Evolutionary conservation across 2,329 filamentous ascomycete species (phyloP).

Genomic region (Aspergillus unguis): DNA sequence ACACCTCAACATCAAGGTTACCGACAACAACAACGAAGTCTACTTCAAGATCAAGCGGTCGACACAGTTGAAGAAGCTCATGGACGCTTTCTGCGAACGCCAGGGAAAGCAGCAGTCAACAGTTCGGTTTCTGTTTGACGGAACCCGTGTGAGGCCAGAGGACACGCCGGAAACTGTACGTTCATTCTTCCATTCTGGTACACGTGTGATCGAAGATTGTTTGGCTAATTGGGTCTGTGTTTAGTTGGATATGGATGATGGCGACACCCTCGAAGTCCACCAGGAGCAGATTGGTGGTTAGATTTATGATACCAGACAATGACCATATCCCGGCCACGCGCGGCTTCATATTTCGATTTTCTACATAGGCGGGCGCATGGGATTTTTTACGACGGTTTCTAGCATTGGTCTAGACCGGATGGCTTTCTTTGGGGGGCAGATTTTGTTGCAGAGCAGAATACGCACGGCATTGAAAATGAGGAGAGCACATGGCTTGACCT

Average conservation of each 20-base stretch:
- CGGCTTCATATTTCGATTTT: neutral
- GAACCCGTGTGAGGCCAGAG: constrained; percentile 80
- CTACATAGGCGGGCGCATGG: too few species aligned
- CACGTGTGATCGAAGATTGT: too few species aligned
- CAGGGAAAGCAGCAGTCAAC: constrained; percentile 83
- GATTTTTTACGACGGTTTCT: too few species aligned
- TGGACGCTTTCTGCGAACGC: constrained; percentile 96
- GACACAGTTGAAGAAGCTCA: constrained; percentile 93
- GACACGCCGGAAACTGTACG: constrained; percentile 91
- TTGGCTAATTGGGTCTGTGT: too few species aligned
- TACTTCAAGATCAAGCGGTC: constrained; percentile 99
- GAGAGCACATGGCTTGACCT: too few species aligned
- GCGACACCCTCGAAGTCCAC: constrained; percentile 93
- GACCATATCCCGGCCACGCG: neutral
- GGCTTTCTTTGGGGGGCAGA: too few species aligned
- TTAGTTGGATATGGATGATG: constrained; percentile 94
- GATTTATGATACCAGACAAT: neutral
- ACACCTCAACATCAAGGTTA: constrained; percentile 98
- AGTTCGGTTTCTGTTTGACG: constrained; percentile 94
- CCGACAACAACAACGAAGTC: constrained; percentile 98
- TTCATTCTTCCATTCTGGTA: constrained; percentile 21
- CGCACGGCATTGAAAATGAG: too few species aligned
- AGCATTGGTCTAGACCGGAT: too few species aligned
- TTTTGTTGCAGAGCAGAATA: too few species aligned
- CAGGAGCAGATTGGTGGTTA: constrained; percentile 91